phyloP scores from a whole-genome alignment of 2,329 filamentous ascomycete species.

The Akanthomyces uredinophilus region DNA sequence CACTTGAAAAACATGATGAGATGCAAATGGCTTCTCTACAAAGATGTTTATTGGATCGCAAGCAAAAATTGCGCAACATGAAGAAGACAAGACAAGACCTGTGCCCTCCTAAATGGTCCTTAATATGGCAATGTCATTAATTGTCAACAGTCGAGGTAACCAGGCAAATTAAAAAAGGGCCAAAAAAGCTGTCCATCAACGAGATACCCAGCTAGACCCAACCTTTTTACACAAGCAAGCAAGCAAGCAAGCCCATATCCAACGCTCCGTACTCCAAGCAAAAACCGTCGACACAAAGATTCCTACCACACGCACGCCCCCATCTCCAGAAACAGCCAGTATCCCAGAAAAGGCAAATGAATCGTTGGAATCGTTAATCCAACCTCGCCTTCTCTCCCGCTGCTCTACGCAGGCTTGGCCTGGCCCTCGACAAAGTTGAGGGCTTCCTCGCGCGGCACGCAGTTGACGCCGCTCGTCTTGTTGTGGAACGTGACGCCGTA shows the following conservation, averaged over 20 bases:
- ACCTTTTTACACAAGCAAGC: neutral
- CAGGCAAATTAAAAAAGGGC: neutral
- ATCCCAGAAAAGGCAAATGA: neutral
- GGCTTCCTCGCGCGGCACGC: constrained; percentile 80
- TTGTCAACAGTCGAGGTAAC: neutral
- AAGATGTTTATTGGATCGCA: too few species aligned
- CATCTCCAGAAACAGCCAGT: neutral
- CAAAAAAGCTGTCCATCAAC: neutral
- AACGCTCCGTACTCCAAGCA: constrained; percentile 11
- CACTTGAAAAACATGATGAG: too few species aligned
- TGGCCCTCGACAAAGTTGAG: constrained; percentile 93
- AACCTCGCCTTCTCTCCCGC: neutral
- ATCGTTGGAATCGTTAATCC: neutral
- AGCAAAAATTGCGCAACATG: neutral
- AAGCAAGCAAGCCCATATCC: neutral
- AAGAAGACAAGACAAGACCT: neutral
- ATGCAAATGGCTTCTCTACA: neutral
- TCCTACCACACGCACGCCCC: neutral
- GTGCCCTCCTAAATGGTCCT: neutral
- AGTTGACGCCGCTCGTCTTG: constrained; percentile 92
- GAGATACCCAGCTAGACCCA: constrained; percentile 2
- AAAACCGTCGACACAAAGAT: neutral
- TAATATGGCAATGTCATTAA: neutral
- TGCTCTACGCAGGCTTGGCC: constrained; percentile 29
- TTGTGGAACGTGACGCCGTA: constrained; percentile 93